Conservation (phyloP, 768 basidiomycete genomes). For the Amanita rubescens region DNA sequence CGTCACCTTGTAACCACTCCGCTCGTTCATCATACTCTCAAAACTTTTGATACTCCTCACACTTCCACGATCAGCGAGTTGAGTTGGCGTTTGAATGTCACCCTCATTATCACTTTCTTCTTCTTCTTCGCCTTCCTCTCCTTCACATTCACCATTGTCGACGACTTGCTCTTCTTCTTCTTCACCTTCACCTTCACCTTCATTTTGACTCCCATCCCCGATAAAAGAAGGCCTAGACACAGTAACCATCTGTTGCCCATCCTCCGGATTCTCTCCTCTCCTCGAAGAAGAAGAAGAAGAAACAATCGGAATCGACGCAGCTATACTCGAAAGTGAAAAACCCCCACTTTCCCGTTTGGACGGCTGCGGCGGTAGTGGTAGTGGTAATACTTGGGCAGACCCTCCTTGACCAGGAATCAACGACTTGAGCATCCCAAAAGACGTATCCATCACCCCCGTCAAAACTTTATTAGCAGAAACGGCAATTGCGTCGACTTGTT, state of each 20-base stretch:
- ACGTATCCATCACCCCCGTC: conserved; percentile 83
- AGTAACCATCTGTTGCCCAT: conserved; percentile 39
- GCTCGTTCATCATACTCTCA: conserved; percentile 71
- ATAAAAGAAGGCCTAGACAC: conserved; percentile 40
- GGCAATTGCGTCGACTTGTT: conserved; percentile 71
- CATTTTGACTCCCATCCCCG: conserved; percentile 36
- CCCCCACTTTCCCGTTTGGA: conserved; percentile 49
- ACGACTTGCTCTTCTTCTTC: background rate
- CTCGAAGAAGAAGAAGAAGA: conserved; percentile 30
- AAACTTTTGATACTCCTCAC: conserved; percentile 78
- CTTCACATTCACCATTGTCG: conserved; percentile 24
- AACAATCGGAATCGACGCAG: conserved; percentile 50
- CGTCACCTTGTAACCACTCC: no score
- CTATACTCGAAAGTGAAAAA: conserved; percentile 79
- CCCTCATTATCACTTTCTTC: conserved; percentile 25
- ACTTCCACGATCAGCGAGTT: conserved; percentile 16
- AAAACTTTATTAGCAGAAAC: conserved; percentile 83
- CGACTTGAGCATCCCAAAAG: conserved; percentile 80
- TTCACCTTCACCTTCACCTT: conserved; percentile 25
- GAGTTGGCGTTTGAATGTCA: no score
- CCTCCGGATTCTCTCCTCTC: conserved; percentile 24
- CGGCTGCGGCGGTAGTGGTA: background rate
- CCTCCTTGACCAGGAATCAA: conserved; percentile 42
- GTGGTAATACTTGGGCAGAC: no score
- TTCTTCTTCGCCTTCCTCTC: conserved; percentile 32